Conservation (phyloP, 306 rosid species). For the Prunus salicina region DNA sequence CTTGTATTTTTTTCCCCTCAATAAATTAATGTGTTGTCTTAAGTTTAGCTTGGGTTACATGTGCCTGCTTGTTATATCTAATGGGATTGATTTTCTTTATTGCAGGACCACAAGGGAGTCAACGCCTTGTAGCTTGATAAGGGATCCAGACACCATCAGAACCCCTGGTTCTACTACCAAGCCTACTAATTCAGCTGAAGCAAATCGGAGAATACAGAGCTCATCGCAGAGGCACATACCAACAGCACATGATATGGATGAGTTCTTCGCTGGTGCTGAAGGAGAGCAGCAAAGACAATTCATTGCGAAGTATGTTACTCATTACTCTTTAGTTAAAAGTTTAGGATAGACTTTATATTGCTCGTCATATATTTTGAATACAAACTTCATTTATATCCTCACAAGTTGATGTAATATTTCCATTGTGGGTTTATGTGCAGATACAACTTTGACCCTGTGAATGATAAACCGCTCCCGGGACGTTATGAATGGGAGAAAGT, state of each 20-base stretch:
- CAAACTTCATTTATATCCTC: neutral
- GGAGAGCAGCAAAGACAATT: constrained; percentile 67
- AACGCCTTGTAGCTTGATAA: constrained; percentile 89
- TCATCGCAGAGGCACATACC: constrained; percentile 61
- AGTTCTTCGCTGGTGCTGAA: constrained; percentile 73
- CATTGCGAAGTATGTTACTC: constrained; percentile 62
- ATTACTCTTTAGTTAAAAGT: neutral
- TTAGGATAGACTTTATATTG: neutral
- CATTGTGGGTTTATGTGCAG: constrained; percentile 47
- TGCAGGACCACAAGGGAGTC: constrained; percentile 83
- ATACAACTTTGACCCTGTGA: constrained; percentile 92
- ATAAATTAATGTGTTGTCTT: neutral
- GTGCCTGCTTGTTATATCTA: constrained; percentile 4
- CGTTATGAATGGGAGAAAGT: constrained; percentile 84
- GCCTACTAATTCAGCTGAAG: constrained; percentile 53
- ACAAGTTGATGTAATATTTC: neutral
- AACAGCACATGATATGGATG: constrained; percentile 74
- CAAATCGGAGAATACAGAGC: constrained; percentile 42
- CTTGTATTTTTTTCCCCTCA: neutral
- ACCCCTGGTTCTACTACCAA: constrained; percentile 86
- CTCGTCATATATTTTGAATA: neutral
- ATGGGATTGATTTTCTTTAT: constrained; percentile 23
- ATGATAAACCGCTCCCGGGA: constrained; percentile 78
- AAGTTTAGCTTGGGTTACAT: neutral
- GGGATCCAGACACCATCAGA: constrained; percentile 55